phyloP scores from a whole-genome alignment of 2,329 filamentous ascomycete species.

The Orbilia ellipsospora region DNA sequence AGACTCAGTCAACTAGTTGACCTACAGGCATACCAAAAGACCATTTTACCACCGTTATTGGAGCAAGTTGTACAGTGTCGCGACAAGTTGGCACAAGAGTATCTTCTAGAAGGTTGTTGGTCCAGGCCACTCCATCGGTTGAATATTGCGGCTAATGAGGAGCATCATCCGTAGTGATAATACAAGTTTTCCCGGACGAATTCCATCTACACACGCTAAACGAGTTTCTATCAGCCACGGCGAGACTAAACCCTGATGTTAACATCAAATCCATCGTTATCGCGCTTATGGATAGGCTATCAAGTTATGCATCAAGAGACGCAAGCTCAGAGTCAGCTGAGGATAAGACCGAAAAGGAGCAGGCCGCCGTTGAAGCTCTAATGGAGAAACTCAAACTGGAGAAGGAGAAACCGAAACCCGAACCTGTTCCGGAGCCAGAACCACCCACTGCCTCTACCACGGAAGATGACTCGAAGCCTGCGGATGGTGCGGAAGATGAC shows the following conservation, averaged over 20 bases:
- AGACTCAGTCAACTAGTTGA: conserved; percentile 95
- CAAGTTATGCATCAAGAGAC: conserved; percentile 92
- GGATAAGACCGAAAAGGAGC: conserved; percentile 80
- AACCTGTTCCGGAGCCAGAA: conserved; percentile 62
- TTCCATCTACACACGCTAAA: conserved; percentile 97
- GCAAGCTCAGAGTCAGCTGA: conserved; percentile 76
- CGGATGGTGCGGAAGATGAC: conserved; percentile 16
- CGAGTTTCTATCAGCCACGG: conserved; percentile 91
- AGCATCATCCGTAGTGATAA: conserved; percentile 74
- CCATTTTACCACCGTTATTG: conserved; percentile 85
- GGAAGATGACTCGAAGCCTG: conserved; percentile 63
- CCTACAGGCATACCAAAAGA: conserved; percentile 89
- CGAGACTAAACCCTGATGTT: conserved; percentile 91
- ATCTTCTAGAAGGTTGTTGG: conserved; percentile 79
- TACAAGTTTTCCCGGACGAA: conserved; percentile 98
- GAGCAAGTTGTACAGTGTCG: conserved; percentile 98
- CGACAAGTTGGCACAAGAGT: conserved; percentile 96
- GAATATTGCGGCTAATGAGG: conserved; percentile 3
- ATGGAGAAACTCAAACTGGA: conserved; percentile 82
- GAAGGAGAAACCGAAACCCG: conserved; percentile 63
- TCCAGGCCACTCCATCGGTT: conserved; percentile 56
- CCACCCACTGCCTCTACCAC: conserved; percentile 58
- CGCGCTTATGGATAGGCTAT: conserved; percentile 94
- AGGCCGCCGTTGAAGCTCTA: conserved; percentile 81
- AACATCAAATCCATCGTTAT: conserved; percentile 99